Evolutionary conservation across 2,329 filamentous ascomycete species (phyloP), one percentile per base, ranked within the genome.

Genomic region (Microcera coccophila): DNA sequence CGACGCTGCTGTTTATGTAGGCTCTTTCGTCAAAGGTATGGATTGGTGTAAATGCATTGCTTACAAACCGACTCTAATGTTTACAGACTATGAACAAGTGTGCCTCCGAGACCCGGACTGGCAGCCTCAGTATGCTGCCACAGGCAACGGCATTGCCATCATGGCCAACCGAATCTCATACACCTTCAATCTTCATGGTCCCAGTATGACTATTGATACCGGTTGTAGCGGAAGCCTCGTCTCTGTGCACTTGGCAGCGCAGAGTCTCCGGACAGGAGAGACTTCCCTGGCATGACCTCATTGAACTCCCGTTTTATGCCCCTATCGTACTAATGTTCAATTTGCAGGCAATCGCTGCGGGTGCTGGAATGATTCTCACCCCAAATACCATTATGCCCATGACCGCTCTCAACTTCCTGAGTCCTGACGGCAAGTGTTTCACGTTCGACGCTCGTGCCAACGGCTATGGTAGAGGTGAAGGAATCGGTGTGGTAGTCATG

Each of bases 401-500:
- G 74, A 74, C 73, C 2, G 73, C 70, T 4, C 58, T 78, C 15
- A 75, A 74, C 47, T 76, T 79, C 39, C 62, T 79, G 1, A 75
- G 73, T 33, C 68, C 72, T 2, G 68, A 74, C 42, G 74, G 75
- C 2, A 74, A 68, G 44, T 72, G 67, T 26, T 72, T 72, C 45
- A 75, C 75, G 4, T 82, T 77, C 54, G 81, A 82, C 51, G 57
- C 67, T n/a, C 68, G 70, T 3, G 82, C 78, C 15, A 76, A 78
- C 44, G 83, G 82, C 1, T 86, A 85, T 54, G 80, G 75, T 0
- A 70, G 81, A 22, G 82, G 81, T 1, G 82, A 86, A 54, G 82
- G 81, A 1, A 68, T 78, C 19, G 79, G 72, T 0, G 69, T 77
- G n/a, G 61, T 85, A 1, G 54, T 84, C 3, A 55, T 85, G 36